Percentiles rank a stretch among this genome's conserved stretches.
These are phyloP conservation scores for Saprolegnia diclina DNA, from an alignment of 352 stramenopile species.

Conservation along the genomic window DNA sequence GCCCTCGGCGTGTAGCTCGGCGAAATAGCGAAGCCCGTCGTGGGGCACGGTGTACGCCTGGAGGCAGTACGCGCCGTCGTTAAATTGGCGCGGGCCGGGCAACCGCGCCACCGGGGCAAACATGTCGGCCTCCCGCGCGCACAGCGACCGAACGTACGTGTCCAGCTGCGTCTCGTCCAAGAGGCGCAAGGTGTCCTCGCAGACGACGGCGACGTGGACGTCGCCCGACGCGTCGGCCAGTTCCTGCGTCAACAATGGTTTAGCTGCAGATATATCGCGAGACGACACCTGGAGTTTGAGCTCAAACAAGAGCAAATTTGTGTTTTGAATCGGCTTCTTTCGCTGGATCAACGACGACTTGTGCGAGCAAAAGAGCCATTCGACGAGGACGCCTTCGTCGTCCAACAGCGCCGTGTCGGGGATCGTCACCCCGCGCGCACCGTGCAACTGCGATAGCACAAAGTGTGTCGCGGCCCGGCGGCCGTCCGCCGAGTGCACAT, in stretches of 20 bases:
- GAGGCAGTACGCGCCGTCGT: conserved; percentile 32
- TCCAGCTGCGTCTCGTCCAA: conserved; percentile 33
- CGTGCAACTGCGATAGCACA: conserved; percentile 34
- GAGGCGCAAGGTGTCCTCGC: conserved; percentile 6
- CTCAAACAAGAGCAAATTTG: conserved; percentile 39
- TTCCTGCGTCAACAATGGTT: background rate
- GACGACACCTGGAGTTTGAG: conserved; percentile 34
- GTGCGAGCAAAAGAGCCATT: conserved; percentile 31
- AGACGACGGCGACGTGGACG: conserved; percentile 27
- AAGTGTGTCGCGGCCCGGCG: conserved; percentile 33
- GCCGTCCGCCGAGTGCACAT: background rate
- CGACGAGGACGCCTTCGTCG: conserved; percentile 37
- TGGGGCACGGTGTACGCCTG: conserved; percentile 29
- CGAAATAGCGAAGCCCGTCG: conserved; percentile 2
- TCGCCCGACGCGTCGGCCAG: background rate
- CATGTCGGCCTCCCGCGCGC: conserved; percentile 34
- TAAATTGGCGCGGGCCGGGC: conserved; percentile 25
- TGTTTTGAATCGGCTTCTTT: conserved; percentile 30
- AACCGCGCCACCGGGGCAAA: conserved; percentile 28
- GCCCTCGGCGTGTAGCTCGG: background rate
- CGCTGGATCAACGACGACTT: background rate
- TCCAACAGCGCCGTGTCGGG: conserved; percentile 42
- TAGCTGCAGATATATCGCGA: background rate
- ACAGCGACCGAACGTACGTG: conserved; percentile 30
- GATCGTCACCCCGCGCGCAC: conserved; percentile 29